Conservation (phyloP, 768 basidiomycete genomes). For the Boletus tylopilopsis region DNA sequence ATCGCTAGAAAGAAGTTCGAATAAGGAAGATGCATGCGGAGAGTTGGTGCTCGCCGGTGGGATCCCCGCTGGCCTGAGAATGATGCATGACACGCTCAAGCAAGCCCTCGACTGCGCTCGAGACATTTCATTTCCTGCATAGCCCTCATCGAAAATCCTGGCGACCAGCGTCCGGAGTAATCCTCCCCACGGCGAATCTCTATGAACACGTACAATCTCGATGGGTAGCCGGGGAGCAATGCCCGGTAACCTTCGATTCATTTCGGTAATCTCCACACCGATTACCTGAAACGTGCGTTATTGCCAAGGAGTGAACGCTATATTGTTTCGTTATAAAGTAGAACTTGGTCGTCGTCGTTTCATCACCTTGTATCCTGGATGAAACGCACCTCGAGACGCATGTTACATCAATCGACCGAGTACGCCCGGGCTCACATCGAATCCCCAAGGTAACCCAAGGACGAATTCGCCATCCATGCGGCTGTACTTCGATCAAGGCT, state of each 20-base stretch:
- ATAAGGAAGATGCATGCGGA: background rate
- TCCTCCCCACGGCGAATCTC: conserved; percentile 5
- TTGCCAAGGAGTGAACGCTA: conserved; percentile 1
- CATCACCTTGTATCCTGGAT: background rate
- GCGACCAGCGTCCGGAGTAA: background rate
- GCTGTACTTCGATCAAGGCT: background rate
- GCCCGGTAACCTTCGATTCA: conserved; percentile 18
- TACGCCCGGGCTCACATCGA: background rate
- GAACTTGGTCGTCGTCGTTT: background rate
- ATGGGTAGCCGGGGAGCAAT: conserved; percentile 4
- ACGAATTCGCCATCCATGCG: background rate
- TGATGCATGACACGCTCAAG: background rate
- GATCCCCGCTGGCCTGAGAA: too few relatives aligned
- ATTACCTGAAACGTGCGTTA: background rate
- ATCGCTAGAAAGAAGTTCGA: conserved; percentile 2
- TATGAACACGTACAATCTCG: background rate
- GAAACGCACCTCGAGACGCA: conserved; percentile 3
- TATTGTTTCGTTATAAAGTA: background rate
- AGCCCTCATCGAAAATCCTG: conserved; percentile 11
- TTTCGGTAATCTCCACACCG: conserved; percentile 24
- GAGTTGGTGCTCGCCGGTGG: background rate
- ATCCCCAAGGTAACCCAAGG: background rate
- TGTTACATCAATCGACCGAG: background rate
- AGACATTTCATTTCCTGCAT: conserved; percentile 4
- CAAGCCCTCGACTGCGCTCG: background rate